phyloP scores from a whole-genome alignment of 495 filamentous ascomycete genomes.

The Podospora bellae-mahoneyi region DNA sequence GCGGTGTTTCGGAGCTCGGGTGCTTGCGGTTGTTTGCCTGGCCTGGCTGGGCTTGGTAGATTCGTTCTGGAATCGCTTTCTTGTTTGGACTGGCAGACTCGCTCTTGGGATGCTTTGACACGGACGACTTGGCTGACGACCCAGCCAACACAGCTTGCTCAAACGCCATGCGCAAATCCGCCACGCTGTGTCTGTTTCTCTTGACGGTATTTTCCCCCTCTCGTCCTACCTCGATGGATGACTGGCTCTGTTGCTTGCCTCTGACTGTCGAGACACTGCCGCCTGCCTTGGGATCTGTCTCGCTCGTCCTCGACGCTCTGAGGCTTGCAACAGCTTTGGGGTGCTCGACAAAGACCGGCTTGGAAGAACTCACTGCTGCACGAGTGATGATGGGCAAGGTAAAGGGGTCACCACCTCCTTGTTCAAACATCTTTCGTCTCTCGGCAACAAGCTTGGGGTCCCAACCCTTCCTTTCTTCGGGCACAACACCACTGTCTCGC shows the following conservation, averaged over 20 bases:
- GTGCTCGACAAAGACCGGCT: constrained; percentile 8
- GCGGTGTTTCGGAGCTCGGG: background rate
- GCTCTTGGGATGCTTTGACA: constrained; percentile 5
- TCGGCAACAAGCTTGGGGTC: constrained; percentile 35
- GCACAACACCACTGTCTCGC: background rate
- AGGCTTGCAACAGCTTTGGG: constrained; percentile 13
- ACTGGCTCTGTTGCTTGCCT: background rate
- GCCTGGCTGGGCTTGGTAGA: constrained; percentile 1
- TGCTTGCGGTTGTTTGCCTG: constrained; percentile 7
- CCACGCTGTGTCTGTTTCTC: constrained; percentile 34
- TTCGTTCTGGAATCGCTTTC: background rate
- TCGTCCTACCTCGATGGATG: constrained; percentile 7
- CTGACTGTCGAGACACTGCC: background rate
- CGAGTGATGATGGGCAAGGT: constrained; percentile 15
- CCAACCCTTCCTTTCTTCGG: constrained; percentile 22
- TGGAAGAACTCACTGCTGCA: constrained; percentile 1
- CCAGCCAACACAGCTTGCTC: constrained; percentile 17
- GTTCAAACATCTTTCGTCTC: constrained; percentile 36
- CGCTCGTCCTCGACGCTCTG: constrained; percentile 4
- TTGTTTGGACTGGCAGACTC: background rate
- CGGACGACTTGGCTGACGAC: background rate
- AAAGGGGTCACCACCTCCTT: constrained; percentile 12
- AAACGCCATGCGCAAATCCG: constrained; percentile 37
- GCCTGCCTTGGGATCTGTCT: background rate
- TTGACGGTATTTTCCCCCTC: constrained; percentile 10